phyloP scores from a whole-genome alignment of 163 green algal genomes.

The Trebouxiophyceae sp. region DNA sequence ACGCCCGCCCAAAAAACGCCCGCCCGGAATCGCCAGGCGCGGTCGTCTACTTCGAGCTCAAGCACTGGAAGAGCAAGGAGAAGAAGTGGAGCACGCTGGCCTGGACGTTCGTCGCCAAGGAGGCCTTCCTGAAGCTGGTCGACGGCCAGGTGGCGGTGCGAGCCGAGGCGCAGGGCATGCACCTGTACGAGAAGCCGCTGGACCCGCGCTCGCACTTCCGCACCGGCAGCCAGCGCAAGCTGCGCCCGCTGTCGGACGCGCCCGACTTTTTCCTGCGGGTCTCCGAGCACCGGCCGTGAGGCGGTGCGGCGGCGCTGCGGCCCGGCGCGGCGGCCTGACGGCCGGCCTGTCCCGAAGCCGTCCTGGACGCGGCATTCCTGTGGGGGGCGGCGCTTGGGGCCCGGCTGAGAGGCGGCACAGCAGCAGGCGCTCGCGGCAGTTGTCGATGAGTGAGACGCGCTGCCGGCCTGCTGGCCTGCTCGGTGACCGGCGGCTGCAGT shows the following conservation, averaged over 20 bases:
- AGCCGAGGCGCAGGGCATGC: not conserved
- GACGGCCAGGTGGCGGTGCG: not conserved
- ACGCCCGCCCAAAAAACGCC: not conserved
- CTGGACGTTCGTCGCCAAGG: slow-evolving; percentile 30
- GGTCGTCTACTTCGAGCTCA: slow-evolving; percentile 40
- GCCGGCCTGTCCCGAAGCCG: too few relatives aligned
- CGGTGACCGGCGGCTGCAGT: too few relatives aligned
- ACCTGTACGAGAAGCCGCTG: not conserved
- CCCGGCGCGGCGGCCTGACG: too few relatives aligned
- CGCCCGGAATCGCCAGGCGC: slow-evolving; percentile 19
- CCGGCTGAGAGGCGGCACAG: too few relatives aligned
- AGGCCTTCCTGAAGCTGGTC: slow-evolving; percentile 23
- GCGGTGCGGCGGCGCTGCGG: not conserved
- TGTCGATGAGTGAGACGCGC: too few relatives aligned
- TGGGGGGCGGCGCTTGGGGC: too few relatives aligned
- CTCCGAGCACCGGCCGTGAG: not conserved
- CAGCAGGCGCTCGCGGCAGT: too few relatives aligned
- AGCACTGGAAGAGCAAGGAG: slow-evolving; percentile 42
- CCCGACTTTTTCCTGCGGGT: not conserved
- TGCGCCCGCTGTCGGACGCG: not conserved
- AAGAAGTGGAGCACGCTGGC: slow-evolving; percentile 29
- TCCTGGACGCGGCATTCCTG: too few relatives aligned
- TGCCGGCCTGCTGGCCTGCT: too few relatives aligned
- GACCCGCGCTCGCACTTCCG: not conserved
- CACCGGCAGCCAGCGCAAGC: not conserved